Evolutionary conservation across 371 early-diverging fungal species (phyloP).

Genomic region (Paraphysoderma sedebokerense): DNA sequence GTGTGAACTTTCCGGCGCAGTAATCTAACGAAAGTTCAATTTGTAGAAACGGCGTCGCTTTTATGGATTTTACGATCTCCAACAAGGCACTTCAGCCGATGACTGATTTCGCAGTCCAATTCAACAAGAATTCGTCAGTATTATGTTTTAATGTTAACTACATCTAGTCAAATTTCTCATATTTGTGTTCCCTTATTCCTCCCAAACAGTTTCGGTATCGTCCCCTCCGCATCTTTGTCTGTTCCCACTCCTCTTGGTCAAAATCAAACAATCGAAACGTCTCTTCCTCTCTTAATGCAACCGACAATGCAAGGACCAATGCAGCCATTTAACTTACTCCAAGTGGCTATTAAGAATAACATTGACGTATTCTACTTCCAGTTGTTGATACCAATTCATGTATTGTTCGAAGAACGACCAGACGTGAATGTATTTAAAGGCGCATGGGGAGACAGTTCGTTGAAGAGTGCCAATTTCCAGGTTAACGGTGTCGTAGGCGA

Average conservation of each 20-base stretch:
- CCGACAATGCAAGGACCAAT: constrained; percentile 20
- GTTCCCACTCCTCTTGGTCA: constrained; percentile 20
- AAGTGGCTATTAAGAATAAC: constrained; percentile 46
- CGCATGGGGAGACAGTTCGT: too few relatives aligned
- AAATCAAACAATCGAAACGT: constrained; percentile 11
- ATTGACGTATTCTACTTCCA: constrained; percentile 42
- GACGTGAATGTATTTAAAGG: too few relatives aligned
- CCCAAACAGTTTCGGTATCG: constrained; percentile 35
- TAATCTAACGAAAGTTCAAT: background rate
- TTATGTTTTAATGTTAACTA: background rate
- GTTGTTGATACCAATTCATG: constrained; percentile 19
- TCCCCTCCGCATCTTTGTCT: constrained; percentile 21
- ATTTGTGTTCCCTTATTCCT: too few relatives aligned
- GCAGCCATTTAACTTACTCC: constrained; percentile 35
- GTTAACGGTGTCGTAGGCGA: too few relatives aligned
- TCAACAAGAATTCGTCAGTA: constrained; percentile 39
- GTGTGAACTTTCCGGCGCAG: too few relatives aligned
- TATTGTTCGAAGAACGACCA: constrained; percentile 20
- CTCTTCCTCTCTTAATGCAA: constrained; percentile 20
- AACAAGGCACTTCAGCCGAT: constrained; percentile 22
- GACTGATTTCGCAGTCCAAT: constrained; percentile 50
- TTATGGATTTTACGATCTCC: constrained; percentile 29
- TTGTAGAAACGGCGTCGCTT: constrained; percentile 20
- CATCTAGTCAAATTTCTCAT: constrained; percentile 1
- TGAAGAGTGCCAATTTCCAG: too few relatives aligned